phyloP scores from a whole-genome alignment of 148 eudicot genomes.

The Rhododendron kiyosumense region DNA sequence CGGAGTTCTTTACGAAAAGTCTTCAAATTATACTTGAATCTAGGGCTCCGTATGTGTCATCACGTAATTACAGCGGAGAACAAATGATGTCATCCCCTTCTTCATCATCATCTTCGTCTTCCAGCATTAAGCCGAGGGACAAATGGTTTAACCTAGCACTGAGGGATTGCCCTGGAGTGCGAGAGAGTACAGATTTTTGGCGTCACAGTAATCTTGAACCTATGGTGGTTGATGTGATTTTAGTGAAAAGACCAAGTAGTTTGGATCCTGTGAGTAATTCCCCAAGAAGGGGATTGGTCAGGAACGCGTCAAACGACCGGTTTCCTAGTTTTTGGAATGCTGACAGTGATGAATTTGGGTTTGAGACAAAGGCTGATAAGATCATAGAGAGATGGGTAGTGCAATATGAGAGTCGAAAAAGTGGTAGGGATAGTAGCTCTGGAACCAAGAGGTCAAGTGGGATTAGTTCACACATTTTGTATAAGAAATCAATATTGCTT shows the following conservation, averaged over 20 bases:
- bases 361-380: slow-evolving; percentile 43
- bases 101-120: slow-evolving; percentile 68
- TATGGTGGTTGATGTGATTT: slow-evolving; percentile 77
- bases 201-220: slow-evolving; percentile 77
- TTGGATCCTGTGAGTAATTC: slow-evolving; percentile 48
- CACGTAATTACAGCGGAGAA: slow-evolving; percentile 81
- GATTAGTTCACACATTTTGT: slow-evolving; percentile 47
- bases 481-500: slow-evolving; percentile 69
- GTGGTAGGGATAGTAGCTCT: slow-evolving; percentile 30
- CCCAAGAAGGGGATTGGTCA: slow-evolving; percentile 27
- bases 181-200: slow-evolving; percentile 84
- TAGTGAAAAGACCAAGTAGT: slow-evolving; percentile 42
- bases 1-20: slow-evolving; percentile 76
- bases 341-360: slow-evolving; percentile 47
- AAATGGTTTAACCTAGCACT: slow-evolving; percentile 90
- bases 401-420: slow-evolving; percentile 64
- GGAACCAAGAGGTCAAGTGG: slow-evolving; percentile 52
- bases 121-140: slow-evolving; percentile 71
- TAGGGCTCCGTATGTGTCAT: slow-evolving; percentile 66
- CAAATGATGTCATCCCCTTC: slow-evolving; percentile 71
- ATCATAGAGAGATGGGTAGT: slow-evolving; percentile 94
- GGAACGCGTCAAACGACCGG: slow-evolving; percentile 36
- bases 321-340: slow-evolving; percentile 28
- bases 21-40: slow-evolving; percentile 85
- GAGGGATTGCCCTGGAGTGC: slow-evolving; percentile 77